Evolutionary conservation across 768 basidiomycete genomes (phyloP).

Genomic region (Tricholoma hemisulphureum): DNA sequence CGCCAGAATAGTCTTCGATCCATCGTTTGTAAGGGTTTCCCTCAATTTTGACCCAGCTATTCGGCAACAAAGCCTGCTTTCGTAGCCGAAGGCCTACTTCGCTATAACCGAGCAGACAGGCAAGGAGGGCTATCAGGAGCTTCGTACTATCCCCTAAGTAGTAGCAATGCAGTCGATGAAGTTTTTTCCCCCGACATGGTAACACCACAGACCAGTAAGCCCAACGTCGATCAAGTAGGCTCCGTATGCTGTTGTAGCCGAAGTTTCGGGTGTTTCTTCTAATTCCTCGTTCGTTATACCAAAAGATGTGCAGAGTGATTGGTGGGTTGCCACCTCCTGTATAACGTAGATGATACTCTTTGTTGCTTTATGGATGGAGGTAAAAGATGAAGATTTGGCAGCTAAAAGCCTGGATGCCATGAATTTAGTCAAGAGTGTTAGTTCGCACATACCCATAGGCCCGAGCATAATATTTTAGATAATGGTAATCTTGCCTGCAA

Average conservation of each 20-base stretch:
- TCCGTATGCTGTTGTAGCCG: slow-evolving; percentile 82
- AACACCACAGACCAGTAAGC: slow-evolving; percentile 48
- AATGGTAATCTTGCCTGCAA: slow-evolving; percentile 75
- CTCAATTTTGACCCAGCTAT: slow-evolving; percentile 56
- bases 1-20: slow-evolving; percentile 80
- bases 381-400: slow-evolving; percentile 69
- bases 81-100: slow-evolving; percentile 87
- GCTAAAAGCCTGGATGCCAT: slow-evolving; percentile 58
- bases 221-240: slow-evolving; percentile 82
- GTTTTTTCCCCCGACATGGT: neutral
- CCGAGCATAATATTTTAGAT: slow-evolving; percentile 80
- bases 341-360: slow-evolving; percentile 63
- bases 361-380: slow-evolving; percentile 60
- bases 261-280: slow-evolving; percentile 58
- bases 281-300: slow-evolving; percentile 64
- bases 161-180: neutral
- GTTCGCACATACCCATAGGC: slow-evolving; percentile 59
- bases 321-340: slow-evolving; percentile 72
- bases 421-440: neutral
- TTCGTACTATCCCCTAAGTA: slow-evolving; percentile 66
- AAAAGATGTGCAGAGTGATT: slow-evolving; percentile 65
- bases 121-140: slow-evolving; percentile 76
- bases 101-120: slow-evolving; percentile 89
- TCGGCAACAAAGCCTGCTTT: slow-evolving; percentile 45
- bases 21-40: slow-evolving; percentile 74